These are phyloP conservation scores for Cryptococcus maquisensis DNA, from an alignment of 1,284 basidiomycete species.

Conservation along the genomic window DNA sequence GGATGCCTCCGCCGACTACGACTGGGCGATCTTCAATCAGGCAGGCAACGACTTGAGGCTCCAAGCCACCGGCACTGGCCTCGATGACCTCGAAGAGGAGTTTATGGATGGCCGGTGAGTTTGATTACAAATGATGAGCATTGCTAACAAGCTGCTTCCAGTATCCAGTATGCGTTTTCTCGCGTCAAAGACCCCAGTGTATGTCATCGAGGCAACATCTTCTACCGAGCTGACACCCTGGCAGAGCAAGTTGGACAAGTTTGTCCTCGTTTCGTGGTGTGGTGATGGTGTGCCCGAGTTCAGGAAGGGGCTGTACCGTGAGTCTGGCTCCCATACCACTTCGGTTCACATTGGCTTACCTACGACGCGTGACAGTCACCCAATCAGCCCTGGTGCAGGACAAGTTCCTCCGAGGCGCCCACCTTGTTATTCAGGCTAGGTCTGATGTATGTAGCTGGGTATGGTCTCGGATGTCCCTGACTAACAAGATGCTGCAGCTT, in stretches of 20 bases:
- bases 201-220: constrained; percentile 30
- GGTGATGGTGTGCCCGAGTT: constrained; percentile 92
- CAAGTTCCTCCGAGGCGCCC: constrained; percentile 74
- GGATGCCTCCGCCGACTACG: constrained; percentile 63
- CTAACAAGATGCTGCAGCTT: constrained; percentile 50
- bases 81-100: constrained; percentile 89
- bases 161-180: constrained; percentile 91
- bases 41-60: constrained; percentile 86
- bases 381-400: constrained; percentile 74
- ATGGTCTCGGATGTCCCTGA: not conserved
- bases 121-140: not conserved
- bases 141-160: constrained; percentile 34
- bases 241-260: constrained; percentile 81
- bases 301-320: constrained; percentile 85
- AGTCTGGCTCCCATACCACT: constrained; percentile 14
- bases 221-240: not conserved
- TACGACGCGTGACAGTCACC: constrained; percentile 52
- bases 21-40: constrained; percentile 81
- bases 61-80: constrained; percentile 73
- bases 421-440: constrained; percentile 86
- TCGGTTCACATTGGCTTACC: not conserved
- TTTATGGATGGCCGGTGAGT: constrained; percentile 84
- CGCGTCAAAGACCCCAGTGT: constrained; percentile 85
- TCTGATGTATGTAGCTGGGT: constrained; percentile 62
- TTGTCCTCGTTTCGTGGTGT: constrained; percentile 87